These are phyloP conservation scores for Tuber brumale DNA, from an alignment of 495 filamentous ascomycete genomes.

Conservation along the genomic window DNA sequence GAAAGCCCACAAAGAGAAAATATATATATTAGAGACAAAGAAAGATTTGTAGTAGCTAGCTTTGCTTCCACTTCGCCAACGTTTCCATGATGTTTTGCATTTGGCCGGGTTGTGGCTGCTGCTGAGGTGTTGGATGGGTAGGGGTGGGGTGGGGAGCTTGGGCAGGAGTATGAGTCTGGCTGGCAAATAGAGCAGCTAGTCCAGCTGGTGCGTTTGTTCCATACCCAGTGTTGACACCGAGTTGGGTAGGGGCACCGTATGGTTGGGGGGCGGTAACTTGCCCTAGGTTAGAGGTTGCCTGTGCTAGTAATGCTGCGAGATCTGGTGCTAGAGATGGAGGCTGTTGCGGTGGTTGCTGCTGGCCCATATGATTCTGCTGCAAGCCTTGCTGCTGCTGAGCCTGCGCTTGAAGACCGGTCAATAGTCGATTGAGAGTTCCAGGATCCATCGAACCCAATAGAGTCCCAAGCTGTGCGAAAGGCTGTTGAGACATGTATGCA, in stretches of 20 bases:
- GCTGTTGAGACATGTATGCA: slow-evolving; percentile 6
- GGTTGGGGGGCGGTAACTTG: slow-evolving; percentile 17
- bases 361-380: slow-evolving; percentile 45
- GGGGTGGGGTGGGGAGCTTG: slow-evolving; percentile 32
- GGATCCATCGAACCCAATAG: slow-evolving; percentile 62
- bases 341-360: slow-evolving; percentile 44
- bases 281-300: slow-evolving; percentile 37
- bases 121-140: slow-evolving; percentile 35
- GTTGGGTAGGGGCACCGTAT: slow-evolving; percentile 25
- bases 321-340: slow-evolving; percentile 48
- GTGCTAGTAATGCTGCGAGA: slow-evolving; percentile 55
- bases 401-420: slow-evolving; percentile 53
- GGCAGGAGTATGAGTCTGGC: slow-evolving; percentile 41
- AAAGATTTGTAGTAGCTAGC: slow-evolving; percentile 12
- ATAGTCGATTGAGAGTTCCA: slow-evolving; percentile 61
- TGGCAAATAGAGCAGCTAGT: slow-evolving; percentile 34
- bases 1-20: background rate
- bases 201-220: slow-evolving; percentile 23
- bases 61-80: slow-evolving; percentile 48
- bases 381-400: slow-evolving; percentile 37
- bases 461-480: slow-evolving; percentile 48
- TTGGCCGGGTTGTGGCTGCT: slow-evolving; percentile 39
- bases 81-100: slow-evolving; percentile 51
- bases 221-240: slow-evolving; percentile 35
- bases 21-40: background rate